Evolutionary conservation across 2,329 filamentous ascomycete species (phyloP).

Genomic region (Diaporthe capsici): DNA sequence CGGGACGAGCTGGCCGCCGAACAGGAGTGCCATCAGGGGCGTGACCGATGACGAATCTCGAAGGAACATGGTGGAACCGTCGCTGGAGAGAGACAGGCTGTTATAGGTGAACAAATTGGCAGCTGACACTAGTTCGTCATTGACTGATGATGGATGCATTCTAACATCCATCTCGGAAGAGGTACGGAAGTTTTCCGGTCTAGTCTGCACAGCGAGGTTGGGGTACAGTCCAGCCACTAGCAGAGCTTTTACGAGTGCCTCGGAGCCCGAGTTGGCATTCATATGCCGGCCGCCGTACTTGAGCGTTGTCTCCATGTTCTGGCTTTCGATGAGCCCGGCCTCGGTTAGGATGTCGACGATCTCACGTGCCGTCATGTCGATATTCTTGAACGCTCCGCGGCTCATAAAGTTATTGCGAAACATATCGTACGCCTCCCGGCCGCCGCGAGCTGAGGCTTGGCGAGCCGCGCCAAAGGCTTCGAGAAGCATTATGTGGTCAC

Average conservation of each 20-base stretch:
- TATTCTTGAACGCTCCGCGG: constrained; percentile 51
- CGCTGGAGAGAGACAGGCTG: constrained; percentile 1
- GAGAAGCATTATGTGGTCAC: constrained; percentile 16
- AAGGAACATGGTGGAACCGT: neutral
- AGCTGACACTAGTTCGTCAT: neutral
- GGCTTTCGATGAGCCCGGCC: constrained; percentile 49
- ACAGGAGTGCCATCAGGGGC: constrained; percentile 22
- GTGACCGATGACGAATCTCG: constrained; percentile 9
- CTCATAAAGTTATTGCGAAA: constrained; percentile 39
- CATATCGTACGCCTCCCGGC: neutral
- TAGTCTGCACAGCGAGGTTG: constrained; percentile 53
- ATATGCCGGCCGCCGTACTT: constrained; percentile 51
- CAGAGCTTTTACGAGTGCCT: constrained; percentile 61
- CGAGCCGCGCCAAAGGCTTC: neutral
- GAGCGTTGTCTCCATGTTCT: neutral
- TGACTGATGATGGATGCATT: constrained; percentile 34
- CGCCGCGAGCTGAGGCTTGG: neutral
- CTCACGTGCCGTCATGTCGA: constrained; percentile 53
- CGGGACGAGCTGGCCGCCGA: constrained; percentile 20
- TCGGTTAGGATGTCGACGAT: constrained; percentile 55
- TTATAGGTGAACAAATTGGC: neutral
- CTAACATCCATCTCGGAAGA: neutral
- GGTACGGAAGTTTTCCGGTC: neutral
- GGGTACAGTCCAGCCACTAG: constrained; percentile 59
- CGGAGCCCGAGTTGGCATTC: constrained; percentile 60